Evolutionary conservation across 768 basidiomycete genomes (phyloP).

Genomic region (Termitomyces sp.): DNA sequence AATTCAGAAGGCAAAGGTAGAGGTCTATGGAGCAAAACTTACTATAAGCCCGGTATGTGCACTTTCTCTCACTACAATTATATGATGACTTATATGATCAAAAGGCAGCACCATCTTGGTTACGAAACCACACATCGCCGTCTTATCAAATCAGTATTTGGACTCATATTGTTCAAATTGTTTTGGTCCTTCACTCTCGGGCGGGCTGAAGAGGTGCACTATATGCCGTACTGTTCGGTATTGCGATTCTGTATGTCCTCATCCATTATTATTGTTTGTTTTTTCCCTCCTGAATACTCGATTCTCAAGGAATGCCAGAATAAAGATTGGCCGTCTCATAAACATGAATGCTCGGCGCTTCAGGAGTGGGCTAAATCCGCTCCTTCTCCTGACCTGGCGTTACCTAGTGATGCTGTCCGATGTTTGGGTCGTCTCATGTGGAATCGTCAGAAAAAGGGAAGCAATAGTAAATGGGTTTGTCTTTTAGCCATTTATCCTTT

Average conservation of each 20-base stretch:
- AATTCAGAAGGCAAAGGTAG: slow-evolving; percentile 33
- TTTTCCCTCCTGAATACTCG: background rate
- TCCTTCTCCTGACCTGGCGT: slow-evolving; percentile 36
- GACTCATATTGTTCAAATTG: slow-evolving; percentile 69
- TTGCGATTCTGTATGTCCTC: slow-evolving; percentile 61
- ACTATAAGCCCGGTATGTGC: slow-evolving; percentile 31
- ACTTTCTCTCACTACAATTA: background rate
- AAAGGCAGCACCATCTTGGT: slow-evolving; percentile 53
- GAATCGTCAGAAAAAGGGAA: slow-evolving; percentile 51
- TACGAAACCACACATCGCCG: slow-evolving; percentile 53
- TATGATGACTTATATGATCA: background rate
- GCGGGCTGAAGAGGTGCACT: slow-evolving; percentile 63
- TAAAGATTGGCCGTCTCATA: slow-evolving; percentile 71
- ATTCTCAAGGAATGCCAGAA: slow-evolving; percentile 58
- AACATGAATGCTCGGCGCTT: slow-evolving; percentile 71
- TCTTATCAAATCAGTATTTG: slow-evolving; percentile 61
- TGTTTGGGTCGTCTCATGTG: slow-evolving; percentile 75
- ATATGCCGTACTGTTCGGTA: slow-evolving; percentile 69
- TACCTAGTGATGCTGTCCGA: slow-evolving; percentile 77
- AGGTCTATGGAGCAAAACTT: slow-evolving; percentile 37
- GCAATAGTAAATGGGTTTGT: slow-evolving; percentile 54
- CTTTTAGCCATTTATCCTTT: background rate
- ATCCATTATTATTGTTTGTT: background rate
- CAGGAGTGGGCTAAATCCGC: slow-evolving; percentile 49
- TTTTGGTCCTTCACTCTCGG: slow-evolving; percentile 29